phyloP scores from a whole-genome alignment of 225 moss, liverwort and hornwort genomes.

The Pseudoscleropodium purum region DNA sequence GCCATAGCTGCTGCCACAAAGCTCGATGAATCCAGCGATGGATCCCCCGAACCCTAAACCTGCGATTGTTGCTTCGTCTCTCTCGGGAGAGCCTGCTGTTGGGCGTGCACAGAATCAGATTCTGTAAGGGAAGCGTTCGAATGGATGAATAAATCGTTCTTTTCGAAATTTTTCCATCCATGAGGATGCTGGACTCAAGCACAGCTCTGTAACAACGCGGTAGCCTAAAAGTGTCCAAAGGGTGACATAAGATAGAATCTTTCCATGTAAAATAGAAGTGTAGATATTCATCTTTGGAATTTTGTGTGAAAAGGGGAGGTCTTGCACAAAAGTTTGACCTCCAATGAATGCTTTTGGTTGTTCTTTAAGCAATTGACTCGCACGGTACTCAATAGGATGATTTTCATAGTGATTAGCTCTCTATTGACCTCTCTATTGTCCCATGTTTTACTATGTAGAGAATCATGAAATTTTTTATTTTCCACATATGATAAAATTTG shows the following conservation, averaged over 20 bases:
- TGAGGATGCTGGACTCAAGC: neutral
- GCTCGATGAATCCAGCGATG: neutral
- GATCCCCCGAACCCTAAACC: neutral
- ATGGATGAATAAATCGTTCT: neutral
- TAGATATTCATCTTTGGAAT: neutral
- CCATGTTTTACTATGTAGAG: no score
- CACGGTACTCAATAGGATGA: fast-evolving
- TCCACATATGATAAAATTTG: no score
- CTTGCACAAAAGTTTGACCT: neutral
- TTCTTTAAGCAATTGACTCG: no score
- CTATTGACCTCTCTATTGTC: no score
- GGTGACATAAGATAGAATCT: no score
- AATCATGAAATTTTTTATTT: no score
- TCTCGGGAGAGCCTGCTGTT: neutral
- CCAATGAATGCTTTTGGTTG: neutral
- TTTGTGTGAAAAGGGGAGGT: neutral
- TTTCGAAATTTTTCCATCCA: neutral
- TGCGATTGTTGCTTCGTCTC: neutral
- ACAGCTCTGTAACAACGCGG: neutral
- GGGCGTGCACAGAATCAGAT: neutral
- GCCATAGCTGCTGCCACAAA: constrained; percentile 42
- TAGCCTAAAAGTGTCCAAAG: no score
- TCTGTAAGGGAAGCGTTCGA: neutral
- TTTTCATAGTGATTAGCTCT: fast-evolving
- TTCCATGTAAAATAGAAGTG: neutral